These are phyloP conservation scores for Myochromella boudieri DNA, from an alignment of 768 basidiomycete genomes.

Conservation along the genomic window DNA sequence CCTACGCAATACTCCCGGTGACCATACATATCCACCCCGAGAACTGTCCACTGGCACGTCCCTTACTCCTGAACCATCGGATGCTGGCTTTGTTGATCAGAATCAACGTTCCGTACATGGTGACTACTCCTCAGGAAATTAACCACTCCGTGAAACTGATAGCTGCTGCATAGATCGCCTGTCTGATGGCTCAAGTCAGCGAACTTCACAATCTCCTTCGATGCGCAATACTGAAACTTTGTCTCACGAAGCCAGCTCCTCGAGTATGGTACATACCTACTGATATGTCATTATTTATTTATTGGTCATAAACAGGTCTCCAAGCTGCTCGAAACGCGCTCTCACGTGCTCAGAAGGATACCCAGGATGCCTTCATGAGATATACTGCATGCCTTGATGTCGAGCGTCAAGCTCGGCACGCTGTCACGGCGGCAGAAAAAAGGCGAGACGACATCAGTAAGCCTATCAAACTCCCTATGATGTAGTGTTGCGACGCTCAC, in stretches of 20 bases:
- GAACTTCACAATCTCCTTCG: constrained; percentile 52
- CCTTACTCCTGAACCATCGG: constrained; percentile 48
- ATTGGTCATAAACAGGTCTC: constrained; percentile 53
- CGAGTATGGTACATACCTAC: constrained; percentile 43
- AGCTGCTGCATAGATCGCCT: constrained; percentile 27
- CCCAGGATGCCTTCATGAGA: constrained; percentile 67
- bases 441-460: constrained; percentile 66
- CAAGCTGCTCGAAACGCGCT: constrained; percentile 60
- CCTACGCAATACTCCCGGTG: constrained; percentile 53
- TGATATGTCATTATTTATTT: constrained; percentile 18
- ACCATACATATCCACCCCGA: constrained; percentile 37
- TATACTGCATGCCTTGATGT: constrained; percentile 70
- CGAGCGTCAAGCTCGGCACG: constrained; percentile 65
- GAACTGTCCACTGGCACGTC: constrained; percentile 45
- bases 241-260: constrained; percentile 55
- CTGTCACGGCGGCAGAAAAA: constrained; percentile 63
- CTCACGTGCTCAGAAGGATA: constrained; percentile 66
- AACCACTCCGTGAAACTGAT: constrained; percentile 7
- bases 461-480: constrained; percentile 16
- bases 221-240: constrained; percentile 52
- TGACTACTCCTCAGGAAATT: constrained; percentile 19
- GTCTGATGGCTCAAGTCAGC: constrained; percentile 38
- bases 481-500: constrained; percentile 13
- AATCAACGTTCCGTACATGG: constrained; percentile 30
- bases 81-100: constrained; percentile 40